Conservation (phyloP, 192 early-diverging fungal genomes). For the Backusella circina region DNA sequence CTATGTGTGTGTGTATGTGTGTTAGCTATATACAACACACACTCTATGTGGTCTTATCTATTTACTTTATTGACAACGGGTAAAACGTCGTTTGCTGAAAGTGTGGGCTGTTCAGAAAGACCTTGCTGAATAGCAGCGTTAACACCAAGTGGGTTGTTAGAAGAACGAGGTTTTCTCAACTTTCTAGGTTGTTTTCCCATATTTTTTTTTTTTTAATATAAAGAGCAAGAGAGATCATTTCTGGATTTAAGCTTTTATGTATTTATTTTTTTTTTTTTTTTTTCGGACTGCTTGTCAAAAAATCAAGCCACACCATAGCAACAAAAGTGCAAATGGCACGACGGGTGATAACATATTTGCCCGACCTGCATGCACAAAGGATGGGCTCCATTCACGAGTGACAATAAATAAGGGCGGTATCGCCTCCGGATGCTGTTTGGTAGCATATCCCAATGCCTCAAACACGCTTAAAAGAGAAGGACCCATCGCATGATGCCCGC, state of each 20-base stretch:
- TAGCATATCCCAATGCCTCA: constrained; percentile 26
- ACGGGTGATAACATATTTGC: background rate
- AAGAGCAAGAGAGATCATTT: too few relatives aligned
- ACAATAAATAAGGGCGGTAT: background rate
- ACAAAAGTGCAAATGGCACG: background rate
- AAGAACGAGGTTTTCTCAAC: background rate
- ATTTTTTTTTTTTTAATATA: constrained; percentile 9
- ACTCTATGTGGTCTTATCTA: too few relatives aligned
- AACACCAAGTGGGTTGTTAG: constrained; percentile 5
- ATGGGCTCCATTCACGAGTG: too few relatives aligned
- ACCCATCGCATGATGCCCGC: constrained; percentile 13
- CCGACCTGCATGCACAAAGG: background rate
- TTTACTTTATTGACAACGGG: constrained; percentile 26
- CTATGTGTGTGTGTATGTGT: constrained; percentile 29
- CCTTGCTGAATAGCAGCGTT: constrained; percentile 2
- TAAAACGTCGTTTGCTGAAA: constrained; percentile 15
- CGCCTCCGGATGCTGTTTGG: background rate
- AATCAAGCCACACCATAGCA: background rate
- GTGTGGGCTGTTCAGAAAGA: background rate
- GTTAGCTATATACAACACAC: too few relatives aligned
- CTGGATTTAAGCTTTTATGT: background rate
- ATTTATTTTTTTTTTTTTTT: background rate
- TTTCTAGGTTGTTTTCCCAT: constrained; percentile 24
- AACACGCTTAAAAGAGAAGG: constrained; percentile 24
- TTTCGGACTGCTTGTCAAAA: background rate